These are phyloP conservation scores for Fragilaria radians DNA, from an alignment of 108 stramenopile species.

Conservation along the genomic window DNA sequence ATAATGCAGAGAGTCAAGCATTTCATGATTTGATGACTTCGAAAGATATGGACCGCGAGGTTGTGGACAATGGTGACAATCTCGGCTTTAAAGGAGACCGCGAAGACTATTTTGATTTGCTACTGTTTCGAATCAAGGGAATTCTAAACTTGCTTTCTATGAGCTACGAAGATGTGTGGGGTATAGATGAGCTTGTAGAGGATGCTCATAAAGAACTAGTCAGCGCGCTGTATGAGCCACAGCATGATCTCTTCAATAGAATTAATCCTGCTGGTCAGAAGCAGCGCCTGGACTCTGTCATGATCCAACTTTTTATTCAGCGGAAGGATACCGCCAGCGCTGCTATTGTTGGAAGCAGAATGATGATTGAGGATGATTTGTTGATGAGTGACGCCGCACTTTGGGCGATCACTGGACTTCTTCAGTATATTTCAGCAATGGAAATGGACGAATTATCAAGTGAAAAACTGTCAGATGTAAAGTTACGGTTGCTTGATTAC, in stretches of 20 bases:
- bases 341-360: conserved; percentile 23
- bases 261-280: conserved; percentile 16
- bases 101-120: not conserved
- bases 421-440: conserved; percentile 13
- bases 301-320: conserved; percentile 17
- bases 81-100: not conserved
- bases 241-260: conserved; percentile 11
- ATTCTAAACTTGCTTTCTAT: conserved; percentile 16
- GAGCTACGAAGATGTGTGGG: conserved; percentile 20
- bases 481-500: no score
- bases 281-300: conserved; percentile 25
- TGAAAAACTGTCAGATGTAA: no score
- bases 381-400: conserved; percentile 14
- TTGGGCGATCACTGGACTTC: conserved; percentile 9
- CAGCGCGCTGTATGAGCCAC: not conserved
- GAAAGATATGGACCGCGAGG: conserved; percentile 30
- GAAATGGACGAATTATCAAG: no score
- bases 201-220: conserved; percentile 1
- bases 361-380: conserved; percentile 28
- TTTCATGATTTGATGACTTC: conserved; percentile 27
- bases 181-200: conserved; percentile 15
- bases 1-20: conserved; percentile 19
- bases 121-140: conserved; percentile 6
- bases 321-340: conserved; percentile 12
- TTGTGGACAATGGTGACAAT: conserved; percentile 23